phyloP scores from a whole-genome alignment of 345 rosid genomes.

The Syzygium jambos region DNA sequence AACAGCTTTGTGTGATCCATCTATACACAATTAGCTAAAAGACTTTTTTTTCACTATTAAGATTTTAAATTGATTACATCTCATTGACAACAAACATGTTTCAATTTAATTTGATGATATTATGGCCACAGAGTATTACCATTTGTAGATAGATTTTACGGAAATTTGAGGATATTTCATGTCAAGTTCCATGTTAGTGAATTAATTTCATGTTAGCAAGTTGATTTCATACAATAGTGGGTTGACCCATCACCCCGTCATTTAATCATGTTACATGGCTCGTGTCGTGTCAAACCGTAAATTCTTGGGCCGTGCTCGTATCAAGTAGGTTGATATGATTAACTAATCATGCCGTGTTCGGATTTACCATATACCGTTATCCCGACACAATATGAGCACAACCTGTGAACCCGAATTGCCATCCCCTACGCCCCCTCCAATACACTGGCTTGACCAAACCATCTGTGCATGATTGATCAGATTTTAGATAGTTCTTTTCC shows the following conservation, averaged over 20 bases:
- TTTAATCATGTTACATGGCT: neutral
- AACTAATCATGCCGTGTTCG: neutral
- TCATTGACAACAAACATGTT: neutral
- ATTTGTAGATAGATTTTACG: neutral
- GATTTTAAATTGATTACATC: neutral
- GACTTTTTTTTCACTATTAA: neutral
- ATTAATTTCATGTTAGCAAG: neutral
- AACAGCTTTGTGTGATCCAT: fast-evolving
- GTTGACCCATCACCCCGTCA: neutral
- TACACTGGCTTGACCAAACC: neutral
- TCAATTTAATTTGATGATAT: neutral
- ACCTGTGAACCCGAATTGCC: neutral
- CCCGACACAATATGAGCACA: fast-evolving
- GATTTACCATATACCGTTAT: neutral
- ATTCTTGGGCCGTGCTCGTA: neutral
- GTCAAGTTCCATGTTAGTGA: neutral
- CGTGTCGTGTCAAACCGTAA: fast-evolving
- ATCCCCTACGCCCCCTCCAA: neutral
- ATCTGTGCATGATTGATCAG: neutral
- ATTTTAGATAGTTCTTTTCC: neutral
- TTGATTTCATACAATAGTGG: neutral
- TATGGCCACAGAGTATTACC: neutral
- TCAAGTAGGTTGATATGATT: neutral
- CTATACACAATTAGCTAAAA: neutral
- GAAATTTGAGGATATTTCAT: neutral